These are phyloP conservation scores for Pseudocercospora ulei DNA, from an alignment of 2,329 filamentous ascomycete species.

Conservation along the genomic window DNA sequence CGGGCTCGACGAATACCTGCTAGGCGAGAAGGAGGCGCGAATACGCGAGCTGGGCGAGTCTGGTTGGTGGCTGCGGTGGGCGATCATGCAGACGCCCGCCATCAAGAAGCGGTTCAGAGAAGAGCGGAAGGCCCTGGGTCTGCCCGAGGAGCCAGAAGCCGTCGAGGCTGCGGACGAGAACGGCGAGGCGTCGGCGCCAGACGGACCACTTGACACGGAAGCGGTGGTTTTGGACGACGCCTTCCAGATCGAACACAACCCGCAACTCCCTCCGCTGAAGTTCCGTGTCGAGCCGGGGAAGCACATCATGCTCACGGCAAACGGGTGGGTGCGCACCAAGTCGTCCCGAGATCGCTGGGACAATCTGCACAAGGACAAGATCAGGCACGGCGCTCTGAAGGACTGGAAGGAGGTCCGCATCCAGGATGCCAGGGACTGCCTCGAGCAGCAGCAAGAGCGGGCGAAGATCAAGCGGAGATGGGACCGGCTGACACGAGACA, in stretches of 20 bases:
- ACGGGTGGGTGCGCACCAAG: constrained; percentile 29
- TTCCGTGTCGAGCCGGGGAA: constrained; percentile 30
- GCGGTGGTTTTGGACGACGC: constrained; percentile 25
- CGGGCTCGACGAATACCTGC: constrained; percentile 81
- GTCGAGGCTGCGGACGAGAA: constrained; percentile 21
- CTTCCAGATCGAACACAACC: constrained; percentile 26
- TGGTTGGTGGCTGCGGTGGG: constrained; percentile 84
- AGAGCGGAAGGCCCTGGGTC: constrained; percentile 56
- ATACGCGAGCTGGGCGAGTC: constrained; percentile 79
- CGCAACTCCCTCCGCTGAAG: constrained; percentile 25
- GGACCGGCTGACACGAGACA: neutral
- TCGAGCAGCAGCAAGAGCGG: constrained; percentile 9
- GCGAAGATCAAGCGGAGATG: neutral
- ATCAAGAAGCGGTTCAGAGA: constrained; percentile 57
- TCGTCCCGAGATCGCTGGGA: constrained; percentile 16
- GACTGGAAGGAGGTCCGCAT: constrained; percentile 15
- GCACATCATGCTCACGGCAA: constrained; percentile 28
- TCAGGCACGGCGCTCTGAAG: constrained; percentile 11
- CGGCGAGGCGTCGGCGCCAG: constrained; percentile 6
- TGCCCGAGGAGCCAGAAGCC: constrained; percentile 39
- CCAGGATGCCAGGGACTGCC: constrained; percentile 2
- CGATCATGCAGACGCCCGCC: constrained; percentile 67
- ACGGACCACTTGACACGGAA: constrained; percentile 20
- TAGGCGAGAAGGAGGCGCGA: constrained; percentile 66
- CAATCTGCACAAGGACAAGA: constrained; percentile 25